Evolutionary conservation across 2,329 filamentous ascomycete genomes (phyloP), one percentile per base, ranked within the genome.

Genomic region (Botrytis paeoniae): DNA sequence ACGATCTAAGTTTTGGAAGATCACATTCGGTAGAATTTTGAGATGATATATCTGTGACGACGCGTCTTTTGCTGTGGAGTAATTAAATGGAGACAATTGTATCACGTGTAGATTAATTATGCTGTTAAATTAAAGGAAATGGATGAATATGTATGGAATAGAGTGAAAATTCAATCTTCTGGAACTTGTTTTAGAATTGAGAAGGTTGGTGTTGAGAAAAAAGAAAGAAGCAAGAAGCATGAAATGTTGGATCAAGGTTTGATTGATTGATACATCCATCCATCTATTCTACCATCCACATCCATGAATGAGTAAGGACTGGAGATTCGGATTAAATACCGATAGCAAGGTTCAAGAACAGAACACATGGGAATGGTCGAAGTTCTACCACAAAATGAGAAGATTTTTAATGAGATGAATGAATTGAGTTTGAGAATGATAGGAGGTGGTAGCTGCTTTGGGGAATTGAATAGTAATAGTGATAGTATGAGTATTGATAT

Each of bases 1-100:
- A 25, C 41, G 66, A 70, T 51, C 51, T 48, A 70, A 35, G 59
- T 39, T 70, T 37, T 51, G 45, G 35, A 45, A 63, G 41, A 63
- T 62, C 57, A 51, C 29, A 39, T 37, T 64, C 41, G 37, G 69
- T 62, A 70, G 41, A 39, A 60, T 35, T 32, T 43, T 43, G 66
- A 69, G 37, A 41, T 69, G 51, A 54, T 69, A 69, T 69, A 70
- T 65, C 63, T 71, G 69, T 71, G 69, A 71, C 69, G 43, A 64
- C 43, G 69, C 69, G 35, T 71, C 61, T 48, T 43, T 48, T 39
- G 39, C 3, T 32, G 54, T 51, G 68, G 66, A 61, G 51, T 29
- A 41, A 16, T 61, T 32, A 61, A 35, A 39, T 64, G 39, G 54
- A 70, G 69, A 48, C 18, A 25, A 20, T 32, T 51, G 16, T 25